These are phyloP conservation scores for Thymus mandschuricus DNA, from an alignment of 257 asterid species.

Conservation along the genomic window DNA sequence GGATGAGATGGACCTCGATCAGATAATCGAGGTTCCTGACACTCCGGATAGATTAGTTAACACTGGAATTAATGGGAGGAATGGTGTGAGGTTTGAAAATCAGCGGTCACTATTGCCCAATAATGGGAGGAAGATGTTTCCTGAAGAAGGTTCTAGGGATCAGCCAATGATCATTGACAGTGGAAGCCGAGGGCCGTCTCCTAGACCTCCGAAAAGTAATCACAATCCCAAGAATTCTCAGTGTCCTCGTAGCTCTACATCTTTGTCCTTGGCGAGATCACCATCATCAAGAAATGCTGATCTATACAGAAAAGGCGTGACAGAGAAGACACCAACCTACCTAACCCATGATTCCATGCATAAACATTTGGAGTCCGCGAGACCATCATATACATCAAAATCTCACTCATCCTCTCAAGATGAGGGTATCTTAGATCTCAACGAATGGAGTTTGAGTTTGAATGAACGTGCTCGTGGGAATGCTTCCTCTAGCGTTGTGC, in stretches of 20 bases:
- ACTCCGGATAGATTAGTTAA: slow-evolving; percentile 69
- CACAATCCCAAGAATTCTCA: slow-evolving; percentile 36
- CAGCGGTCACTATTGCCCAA: slow-evolving; percentile 24
- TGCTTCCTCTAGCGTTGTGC: slow-evolving; percentile 31
- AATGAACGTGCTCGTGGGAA: slow-evolving; percentile 35
- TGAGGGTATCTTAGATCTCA: slow-evolving; percentile 37
- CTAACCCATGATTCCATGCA: slow-evolving; percentile 37
- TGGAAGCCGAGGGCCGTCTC: slow-evolving; percentile 41
- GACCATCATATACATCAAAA: slow-evolving; percentile 26
- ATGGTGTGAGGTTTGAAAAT: slow-evolving; percentile 32
- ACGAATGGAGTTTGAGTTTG: slow-evolving; percentile 36
- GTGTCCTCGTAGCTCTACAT: slow-evolving; percentile 31
- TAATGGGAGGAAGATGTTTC: slow-evolving; percentile 31
- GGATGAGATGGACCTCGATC: slow-evolving; percentile 69
- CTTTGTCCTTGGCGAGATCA: slow-evolving; percentile 33
- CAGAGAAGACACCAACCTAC: slow-evolving; percentile 42
- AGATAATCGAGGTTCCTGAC: slow-evolving; percentile 64
- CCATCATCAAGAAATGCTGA: slow-evolving; percentile 45
- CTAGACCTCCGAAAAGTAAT: slow-evolving; percentile 41
- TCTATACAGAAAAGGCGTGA: slow-evolving; percentile 34
- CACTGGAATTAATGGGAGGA: slow-evolving; percentile 37
- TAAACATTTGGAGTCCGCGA: slow-evolving; percentile 31
- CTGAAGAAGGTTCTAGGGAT: slow-evolving; percentile 44
- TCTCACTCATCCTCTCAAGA: slow-evolving; percentile 41
- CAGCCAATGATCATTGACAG: slow-evolving; percentile 45